Evolutionary conservation across 169 alveolate species (phyloP).

Genomic region (Theileria equi): DNA sequence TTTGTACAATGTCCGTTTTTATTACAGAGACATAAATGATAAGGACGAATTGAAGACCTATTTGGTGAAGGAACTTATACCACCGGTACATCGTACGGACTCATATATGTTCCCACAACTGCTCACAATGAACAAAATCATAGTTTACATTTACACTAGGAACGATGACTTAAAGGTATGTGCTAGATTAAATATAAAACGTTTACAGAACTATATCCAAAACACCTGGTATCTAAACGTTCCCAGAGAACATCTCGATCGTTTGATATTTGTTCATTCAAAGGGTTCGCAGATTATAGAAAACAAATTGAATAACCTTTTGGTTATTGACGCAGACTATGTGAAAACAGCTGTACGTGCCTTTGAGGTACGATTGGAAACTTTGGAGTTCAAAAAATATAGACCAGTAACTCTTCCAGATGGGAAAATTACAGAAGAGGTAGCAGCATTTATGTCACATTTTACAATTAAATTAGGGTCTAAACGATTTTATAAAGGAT

Average conservation of each 20-base stretch:
- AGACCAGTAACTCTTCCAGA: slow-evolving; percentile 33
- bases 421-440: slow-evolving; percentile 14
- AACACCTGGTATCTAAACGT: slow-evolving; percentile 29
- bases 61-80: slow-evolving; percentile 34
- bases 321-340: slow-evolving; percentile 53
- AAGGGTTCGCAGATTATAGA: slow-evolving; percentile 61
- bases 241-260: slow-evolving; percentile 45
- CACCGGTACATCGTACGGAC: slow-evolving; percentile 49
- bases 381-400: slow-evolving; percentile 40
- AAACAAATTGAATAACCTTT: slow-evolving; percentile 22
- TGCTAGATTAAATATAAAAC: background rate
- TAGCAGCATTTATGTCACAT: background rate
- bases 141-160: slow-evolving; percentile 54
- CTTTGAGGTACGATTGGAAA: slow-evolving; percentile 42
- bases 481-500: slow-evolving; percentile 39
- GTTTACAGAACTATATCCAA: slow-evolving; percentile 4
- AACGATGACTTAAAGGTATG: slow-evolving; percentile 26
- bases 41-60: slow-evolving; percentile 11
- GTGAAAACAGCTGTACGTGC: slow-evolving; percentile 60
- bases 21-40: slow-evolving; percentile 7
- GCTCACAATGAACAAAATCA: slow-evolving; percentile 34
- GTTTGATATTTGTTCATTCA: slow-evolving; percentile 51
- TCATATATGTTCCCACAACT: slow-evolving; percentile 52
- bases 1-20: slow-evolving; percentile 11
- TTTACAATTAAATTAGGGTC: background rate